These are phyloP conservation scores for Balamuthia mandrillaris DNA, from an alignment of 208 protist genomes.

Conservation along the genomic window DNA sequence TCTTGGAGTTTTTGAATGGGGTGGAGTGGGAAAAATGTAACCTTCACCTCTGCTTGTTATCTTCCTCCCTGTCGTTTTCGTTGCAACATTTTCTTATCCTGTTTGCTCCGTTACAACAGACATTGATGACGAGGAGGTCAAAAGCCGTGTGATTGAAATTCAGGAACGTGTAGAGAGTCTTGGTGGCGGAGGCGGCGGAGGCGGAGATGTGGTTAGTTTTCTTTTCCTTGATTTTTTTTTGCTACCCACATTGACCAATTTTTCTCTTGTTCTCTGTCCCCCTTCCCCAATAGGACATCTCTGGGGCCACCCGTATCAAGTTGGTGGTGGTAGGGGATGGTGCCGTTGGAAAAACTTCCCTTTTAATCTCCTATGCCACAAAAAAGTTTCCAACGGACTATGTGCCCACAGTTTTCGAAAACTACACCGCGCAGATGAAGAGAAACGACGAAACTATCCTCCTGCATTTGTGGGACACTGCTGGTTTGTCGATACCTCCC, in stretches of 20 bases:
- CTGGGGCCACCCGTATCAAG: slow-evolving; percentile 54
- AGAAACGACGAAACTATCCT: slow-evolving; percentile 49
- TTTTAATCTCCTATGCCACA: slow-evolving; percentile 54
- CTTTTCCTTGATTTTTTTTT: too few relatives aligned
- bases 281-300: slow-evolving; percentile 14
- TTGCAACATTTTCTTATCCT: too few relatives aligned
- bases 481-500: too few relatives aligned
- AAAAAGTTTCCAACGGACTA: slow-evolving; percentile 59
- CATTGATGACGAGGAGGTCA: slow-evolving; percentile 15
- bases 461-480: slow-evolving; percentile 60
- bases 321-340: slow-evolving; percentile 43
- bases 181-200: background rate
- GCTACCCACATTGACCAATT: too few relatives aligned
- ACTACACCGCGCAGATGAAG: slow-evolving; percentile 59
- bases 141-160: background rate
- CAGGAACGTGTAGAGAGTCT: slow-evolving; percentile 5
- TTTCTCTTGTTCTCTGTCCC: too few relatives aligned
- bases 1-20: slow-evolving; percentile 7
- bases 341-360: slow-evolving; percentile 44
- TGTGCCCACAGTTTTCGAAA: slow-evolving; percentile 43
- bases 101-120: background rate
- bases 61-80: too few relatives aligned
- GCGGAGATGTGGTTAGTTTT: slow-evolving; percentile 3
- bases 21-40: slow-evolving; percentile 30
- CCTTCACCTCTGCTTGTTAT: background rate